A percentile compares a stretch with the other conserved stretches of the same genome.
Evolutionary conservation across 2,329 filamentous ascomycete species (phyloP).

Genomic region (Cladosporium halotolerans): DNA sequence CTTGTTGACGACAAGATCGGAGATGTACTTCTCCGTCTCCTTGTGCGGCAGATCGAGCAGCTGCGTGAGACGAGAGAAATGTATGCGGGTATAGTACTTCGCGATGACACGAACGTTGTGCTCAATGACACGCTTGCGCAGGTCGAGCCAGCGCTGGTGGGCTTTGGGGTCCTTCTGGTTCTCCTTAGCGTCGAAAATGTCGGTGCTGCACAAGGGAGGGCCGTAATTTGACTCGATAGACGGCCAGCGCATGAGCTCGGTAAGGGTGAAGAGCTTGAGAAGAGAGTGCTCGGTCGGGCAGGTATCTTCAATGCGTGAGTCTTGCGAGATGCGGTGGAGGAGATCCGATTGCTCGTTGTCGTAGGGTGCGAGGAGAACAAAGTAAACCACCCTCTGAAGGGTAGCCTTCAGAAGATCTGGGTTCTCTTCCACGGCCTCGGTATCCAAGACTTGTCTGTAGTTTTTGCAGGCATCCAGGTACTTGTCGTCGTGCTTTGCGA

Average conservation of each 20-base stretch:
- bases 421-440: slow-evolving; percentile 89
- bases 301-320: slow-evolving; percentile 58
- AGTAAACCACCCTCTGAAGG: slow-evolving; percentile 93
- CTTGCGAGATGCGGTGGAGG: slow-evolving; percentile 83
- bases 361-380: slow-evolving; percentile 90
- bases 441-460: slow-evolving; percentile 94
- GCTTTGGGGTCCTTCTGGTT: slow-evolving; percentile 65
- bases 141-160: slow-evolving; percentile 80
- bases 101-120: slow-evolving; percentile 97
- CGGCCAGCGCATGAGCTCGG: slow-evolving; percentile 97
- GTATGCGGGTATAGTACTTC: slow-evolving; percentile 97
- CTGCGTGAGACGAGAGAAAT: slow-evolving; percentile 82
- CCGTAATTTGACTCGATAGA: slow-evolving; percentile 85
- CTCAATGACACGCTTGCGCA: slow-evolving; percentile 97
- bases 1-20: slow-evolving; percentile 92
- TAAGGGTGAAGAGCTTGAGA: slow-evolving; percentile 88
- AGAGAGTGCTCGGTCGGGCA: slow-evolving; percentile 70
- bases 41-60: slow-evolving; percentile 88
- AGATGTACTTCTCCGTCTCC: slow-evolving; percentile 98
- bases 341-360: slow-evolving; percentile 99
- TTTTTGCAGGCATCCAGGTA: slow-evolving; percentile 98
- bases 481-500: slow-evolving; percentile 95
- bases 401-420: slow-evolving; percentile 75
- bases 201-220: slow-evolving; percentile 77
- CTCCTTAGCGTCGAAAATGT: slow-evolving; percentile 71